Conservation (phyloP, 768 basidiomycete genomes). For the Mycena floridula region DNA sequence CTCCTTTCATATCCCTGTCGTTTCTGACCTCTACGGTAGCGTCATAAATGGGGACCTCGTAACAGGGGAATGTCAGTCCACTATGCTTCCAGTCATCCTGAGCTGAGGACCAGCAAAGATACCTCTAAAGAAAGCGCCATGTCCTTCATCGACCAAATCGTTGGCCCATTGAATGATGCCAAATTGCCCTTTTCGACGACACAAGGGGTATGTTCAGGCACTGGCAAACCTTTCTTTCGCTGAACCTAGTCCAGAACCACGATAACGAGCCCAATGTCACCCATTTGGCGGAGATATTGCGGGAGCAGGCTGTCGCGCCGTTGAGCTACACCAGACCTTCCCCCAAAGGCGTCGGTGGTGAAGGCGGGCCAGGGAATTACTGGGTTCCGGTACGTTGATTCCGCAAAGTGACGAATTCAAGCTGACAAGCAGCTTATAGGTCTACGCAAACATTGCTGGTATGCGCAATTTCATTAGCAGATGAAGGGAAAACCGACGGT, state of each 20-base stretch:
- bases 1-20: neutral
- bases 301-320: constrained; percentile 50
- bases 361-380: constrained; percentile 62
- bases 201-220: constrained; percentile 53
- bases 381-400: constrained; percentile 59
- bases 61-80: constrained; percentile 59
- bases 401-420: neutral
- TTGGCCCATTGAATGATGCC: constrained; percentile 50
- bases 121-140: constrained; percentile 66
- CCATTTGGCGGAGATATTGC: constrained; percentile 55
- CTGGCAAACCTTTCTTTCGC: neutral
- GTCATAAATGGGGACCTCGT: constrained; percentile 71
- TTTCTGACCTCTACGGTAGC: constrained; percentile 24
- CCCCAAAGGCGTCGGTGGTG: constrained; percentile 55
- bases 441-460: constrained; percentile 33
- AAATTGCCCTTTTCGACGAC: constrained; percentile 62
- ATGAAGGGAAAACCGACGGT: no score
- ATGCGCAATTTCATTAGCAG: no score
- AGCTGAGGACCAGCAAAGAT: no score
- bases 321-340: constrained; percentile 59
- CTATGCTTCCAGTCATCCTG: no score
- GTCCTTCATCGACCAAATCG: constrained; percentile 54
- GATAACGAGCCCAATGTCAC: constrained; percentile 72
- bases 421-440: constrained; percentile 15
- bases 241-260: constrained; percentile 46